These are phyloP conservation scores for Wickerhamiella musiphila DNA, from an alignment of 805 yeast species.

Conservation along the genomic window DNA sequence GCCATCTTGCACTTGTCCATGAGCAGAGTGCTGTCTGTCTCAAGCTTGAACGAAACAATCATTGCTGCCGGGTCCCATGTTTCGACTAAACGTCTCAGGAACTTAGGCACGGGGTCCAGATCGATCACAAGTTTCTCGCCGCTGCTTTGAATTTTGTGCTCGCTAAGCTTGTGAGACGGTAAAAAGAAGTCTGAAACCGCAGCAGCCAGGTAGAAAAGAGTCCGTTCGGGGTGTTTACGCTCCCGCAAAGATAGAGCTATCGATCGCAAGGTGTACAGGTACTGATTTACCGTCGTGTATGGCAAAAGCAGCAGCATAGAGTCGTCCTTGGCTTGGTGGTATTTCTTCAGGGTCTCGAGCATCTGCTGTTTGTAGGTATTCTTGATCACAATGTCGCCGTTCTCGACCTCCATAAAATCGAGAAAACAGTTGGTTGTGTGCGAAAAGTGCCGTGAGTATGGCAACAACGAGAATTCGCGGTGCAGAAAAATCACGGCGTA, in stretches of 20 bases:
- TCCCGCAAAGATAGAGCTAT: slow-evolving; percentile 43
- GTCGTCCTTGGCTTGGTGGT: slow-evolving; percentile 29
- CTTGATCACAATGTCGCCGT: slow-evolving; percentile 37
- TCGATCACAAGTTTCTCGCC: slow-evolving; percentile 56
- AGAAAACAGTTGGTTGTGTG: slow-evolving; percentile 72
- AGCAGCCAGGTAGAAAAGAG: slow-evolving; percentile 81
- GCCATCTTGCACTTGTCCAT: slow-evolving; percentile 66
- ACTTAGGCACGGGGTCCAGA: slow-evolving; percentile 92
- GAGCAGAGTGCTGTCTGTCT: slow-evolving; percentile 61
- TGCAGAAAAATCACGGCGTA: slow-evolving; percentile 88
- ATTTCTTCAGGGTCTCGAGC: slow-evolving; percentile 36
- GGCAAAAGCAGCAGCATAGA: slow-evolving; percentile 54
- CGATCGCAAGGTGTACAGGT: slow-evolving; percentile 62
- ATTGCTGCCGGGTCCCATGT: slow-evolving; percentile 91
- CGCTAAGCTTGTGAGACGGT: slow-evolving; percentile 71
- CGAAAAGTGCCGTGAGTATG: slow-evolving; percentile 75
- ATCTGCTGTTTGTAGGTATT: slow-evolving; percentile 43
- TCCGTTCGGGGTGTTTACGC: slow-evolving; percentile 30
- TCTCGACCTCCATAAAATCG: slow-evolving; percentile 50
- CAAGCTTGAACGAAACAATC: slow-evolving; percentile 88
- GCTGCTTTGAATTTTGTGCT: slow-evolving; percentile 86
- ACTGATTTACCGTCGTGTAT: slow-evolving; percentile 89
- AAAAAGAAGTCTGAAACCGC: slow-evolving; percentile 95
- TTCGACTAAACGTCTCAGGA: slow-evolving; percentile 70
- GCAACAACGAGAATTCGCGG: slow-evolving; percentile 79